Evolutionary conservation across 345 rosid species (phyloP).

Genomic region (thale cress (Arabidopsis thaliana)): DNA sequence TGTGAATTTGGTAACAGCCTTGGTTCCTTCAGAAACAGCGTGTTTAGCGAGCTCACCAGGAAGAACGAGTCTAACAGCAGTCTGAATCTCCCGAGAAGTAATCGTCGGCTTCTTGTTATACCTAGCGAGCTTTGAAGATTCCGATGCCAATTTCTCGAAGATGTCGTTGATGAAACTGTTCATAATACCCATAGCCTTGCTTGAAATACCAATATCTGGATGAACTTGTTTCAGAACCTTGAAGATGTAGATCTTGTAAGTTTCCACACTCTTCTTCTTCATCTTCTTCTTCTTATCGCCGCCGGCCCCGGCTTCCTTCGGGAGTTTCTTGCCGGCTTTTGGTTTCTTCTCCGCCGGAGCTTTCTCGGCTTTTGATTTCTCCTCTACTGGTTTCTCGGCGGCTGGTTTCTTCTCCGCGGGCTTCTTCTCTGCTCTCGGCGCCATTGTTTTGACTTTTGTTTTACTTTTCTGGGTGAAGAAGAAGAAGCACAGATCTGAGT

Average conservation of each 20-base stretch:
- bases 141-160: constrained; percentile 74
- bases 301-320: constrained; percentile 64
- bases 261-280: constrained; percentile 69
- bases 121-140: constrained; percentile 68
- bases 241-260: constrained; percentile 85
- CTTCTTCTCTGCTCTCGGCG: constrained; percentile 53
- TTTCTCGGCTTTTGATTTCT: constrained; percentile 68
- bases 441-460: constrained; percentile 8
- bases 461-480: not conserved
- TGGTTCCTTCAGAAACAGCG: constrained; percentile 78
- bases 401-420: constrained; percentile 75
- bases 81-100: constrained; percentile 77
- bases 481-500: constrained; percentile 11
- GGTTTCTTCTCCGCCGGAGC: constrained; percentile 80
- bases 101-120: constrained; percentile 83
- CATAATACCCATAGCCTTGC: constrained; percentile 82
- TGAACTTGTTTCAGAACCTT: constrained; percentile 66
- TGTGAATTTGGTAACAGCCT: constrained; percentile 75
- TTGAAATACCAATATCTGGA: constrained; percentile 58
- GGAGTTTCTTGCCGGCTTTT: constrained; percentile 78
- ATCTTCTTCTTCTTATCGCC: constrained; percentile 75
- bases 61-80: constrained; percentile 72
- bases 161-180: constrained; percentile 75
- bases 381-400: constrained; percentile 61
- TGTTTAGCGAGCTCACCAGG: constrained; percentile 81